Percentiles rank a stretch among this genome's conserved stretches.
Conservation (phyloP, 2,329 filamentous ascomycete species). For the Fusarium chaquense region DNA sequence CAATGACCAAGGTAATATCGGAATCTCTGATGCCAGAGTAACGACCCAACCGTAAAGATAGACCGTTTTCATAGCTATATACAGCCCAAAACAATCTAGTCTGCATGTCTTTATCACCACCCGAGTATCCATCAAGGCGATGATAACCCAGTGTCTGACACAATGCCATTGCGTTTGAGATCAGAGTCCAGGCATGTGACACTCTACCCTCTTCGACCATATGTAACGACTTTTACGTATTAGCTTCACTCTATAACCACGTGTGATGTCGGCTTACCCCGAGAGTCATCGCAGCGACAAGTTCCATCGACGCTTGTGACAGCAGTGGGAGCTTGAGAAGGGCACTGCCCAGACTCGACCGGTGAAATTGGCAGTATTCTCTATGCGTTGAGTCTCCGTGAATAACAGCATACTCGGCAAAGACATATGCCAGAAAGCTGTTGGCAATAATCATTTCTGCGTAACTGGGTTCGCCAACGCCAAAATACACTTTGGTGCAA, state of each 20-base stretch:
- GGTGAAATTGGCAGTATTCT: slow-evolving; percentile 45
- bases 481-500: slow-evolving; percentile 54
- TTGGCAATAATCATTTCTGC: slow-evolving; percentile 53
- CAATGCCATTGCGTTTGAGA: slow-evolving; percentile 52
- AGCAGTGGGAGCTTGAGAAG: slow-evolving; percentile 49
- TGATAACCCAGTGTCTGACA: slow-evolving; percentile 54
- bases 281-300: slow-evolving; percentile 52
- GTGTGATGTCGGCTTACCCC: slow-evolving; percentile 42
- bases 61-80: slow-evolving; percentile 52
- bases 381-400: slow-evolving; percentile 41
- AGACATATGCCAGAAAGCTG: slow-evolving; percentile 53
- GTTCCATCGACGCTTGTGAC: slow-evolving; percentile 49
- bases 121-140: slow-evolving; percentile 1
- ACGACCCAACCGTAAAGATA: slow-evolving; percentile 53
- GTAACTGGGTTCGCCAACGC: slow-evolving; percentile 49
- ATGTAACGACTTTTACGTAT: slow-evolving; percentile 46
- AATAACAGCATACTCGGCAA: slow-evolving; percentile 49
- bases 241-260: rapidly evolving
- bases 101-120: rapidly evolving
- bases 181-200: slow-evolving; percentile 51
- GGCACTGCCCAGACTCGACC: slow-evolving; percentile 46
- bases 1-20: slow-evolving; percentile 46
- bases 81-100: slow-evolving; percentile 53
- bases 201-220: slow-evolving; percentile 51
- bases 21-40: slow-evolving; percentile 51